Conservation (phyloP, 83 land plant genomes). For the Thuja plicata region DNA sequence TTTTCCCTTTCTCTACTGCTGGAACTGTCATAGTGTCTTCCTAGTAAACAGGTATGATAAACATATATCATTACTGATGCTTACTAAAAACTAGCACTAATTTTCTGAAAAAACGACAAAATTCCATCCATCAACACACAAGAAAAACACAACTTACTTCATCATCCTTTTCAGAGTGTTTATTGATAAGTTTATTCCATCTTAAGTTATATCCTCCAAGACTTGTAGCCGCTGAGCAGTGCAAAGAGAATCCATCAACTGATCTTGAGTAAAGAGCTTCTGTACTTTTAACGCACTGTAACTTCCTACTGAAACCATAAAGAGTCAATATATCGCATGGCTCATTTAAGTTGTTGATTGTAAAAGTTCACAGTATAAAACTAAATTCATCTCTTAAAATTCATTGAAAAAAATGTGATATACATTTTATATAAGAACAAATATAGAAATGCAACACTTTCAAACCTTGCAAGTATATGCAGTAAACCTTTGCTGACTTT, state of each 20-base stretch:
- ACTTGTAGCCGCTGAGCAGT: constrained; percentile 72
- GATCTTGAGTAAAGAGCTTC: constrained; percentile 78
- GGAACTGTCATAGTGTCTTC: constrained; percentile 82
- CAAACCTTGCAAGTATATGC: not conserved
- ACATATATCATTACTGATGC: not conserved
- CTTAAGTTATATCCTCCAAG: constrained; percentile 74
- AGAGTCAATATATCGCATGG: not conserved
- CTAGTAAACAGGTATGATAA: constrained; percentile 29
- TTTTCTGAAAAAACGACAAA: not conserved
- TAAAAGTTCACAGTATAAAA: not conserved
- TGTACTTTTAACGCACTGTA: constrained; percentile 50
- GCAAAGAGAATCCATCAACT: constrained; percentile 78
- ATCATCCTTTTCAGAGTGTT: constrained; percentile 59
- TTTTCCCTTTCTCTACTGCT: constrained; percentile 60
- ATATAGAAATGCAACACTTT: not conserved
- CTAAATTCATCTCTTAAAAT: not conserved
- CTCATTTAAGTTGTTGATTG: not conserved
- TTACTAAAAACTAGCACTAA: not conserved
- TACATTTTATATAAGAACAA: not conserved
- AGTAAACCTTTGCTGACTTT: not conserved
- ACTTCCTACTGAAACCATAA: constrained; percentile 43
- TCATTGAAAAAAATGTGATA: not conserved
- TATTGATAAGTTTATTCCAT: constrained; percentile 90
- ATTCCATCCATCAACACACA: not conserved
- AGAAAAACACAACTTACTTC: constrained; percentile 48